Evolutionary conservation across 352 stramenopile genomes (phyloP), one percentile per base, ranked within the genome.

Genomic region (Phytophthora syringae): DNA sequence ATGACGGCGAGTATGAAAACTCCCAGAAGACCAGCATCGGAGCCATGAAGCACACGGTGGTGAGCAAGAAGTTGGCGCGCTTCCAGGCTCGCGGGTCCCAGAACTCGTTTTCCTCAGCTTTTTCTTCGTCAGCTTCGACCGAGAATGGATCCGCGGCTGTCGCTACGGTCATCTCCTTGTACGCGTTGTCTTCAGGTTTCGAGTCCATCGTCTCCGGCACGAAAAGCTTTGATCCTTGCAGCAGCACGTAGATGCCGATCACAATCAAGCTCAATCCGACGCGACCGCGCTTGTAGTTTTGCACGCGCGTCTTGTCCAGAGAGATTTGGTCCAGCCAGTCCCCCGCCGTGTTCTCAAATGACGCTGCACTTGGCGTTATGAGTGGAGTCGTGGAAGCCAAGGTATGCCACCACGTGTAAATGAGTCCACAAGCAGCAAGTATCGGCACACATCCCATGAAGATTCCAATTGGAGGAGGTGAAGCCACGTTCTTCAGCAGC

Each of bases 1-100:
- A 99, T 18, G 72, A 64, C 16, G 84, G 59, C 22, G 94, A 99
- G 80, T 99, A 99, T 9, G 92, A 98, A 63, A 99, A 98, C 70
- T 99, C 97, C 81, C 93, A 98, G n/a, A 98, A 78, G 37, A 96
- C 76, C n/a, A 99, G 76, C 51, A 99, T 76, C 15, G 89, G 58
- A 27, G 77, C 74, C 77, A 98, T 87, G 58, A 98, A 87, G 16
- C 63, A 75, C n/a, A 98, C 57, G 1, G 87, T 90, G 10, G 80
- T 78, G 27, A 97, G 79, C 32, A 98, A 52, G n/a, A 98, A 86
- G 57, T 98, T 97, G 32, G 82, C 80, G 20, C 93, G 81, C 67
- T 98, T 99, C 89, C 96, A 98, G 12, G 73, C 56, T 7, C 88
- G 72, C 5, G 89, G 89, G 47, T 88, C 76, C 84, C 88, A 98